phyloP scores from a whole-genome alignment of 495 filamentous ascomycete species.

The Penicillium antarcticum region DNA sequence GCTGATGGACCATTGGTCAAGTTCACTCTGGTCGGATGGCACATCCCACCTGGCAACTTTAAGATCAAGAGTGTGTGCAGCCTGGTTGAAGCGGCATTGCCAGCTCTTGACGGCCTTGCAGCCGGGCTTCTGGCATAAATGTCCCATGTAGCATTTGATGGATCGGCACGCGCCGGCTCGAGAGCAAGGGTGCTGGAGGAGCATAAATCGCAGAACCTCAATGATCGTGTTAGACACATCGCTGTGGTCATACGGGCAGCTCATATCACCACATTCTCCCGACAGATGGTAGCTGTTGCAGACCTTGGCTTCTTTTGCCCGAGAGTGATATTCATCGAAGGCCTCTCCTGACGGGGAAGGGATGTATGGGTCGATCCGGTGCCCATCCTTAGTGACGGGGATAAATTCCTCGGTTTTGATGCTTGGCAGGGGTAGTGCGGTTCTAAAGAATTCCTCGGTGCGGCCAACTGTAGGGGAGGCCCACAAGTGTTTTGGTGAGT shows the following conservation, averaged over 20 bases:
- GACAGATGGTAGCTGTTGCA: slow-evolving; percentile 46
- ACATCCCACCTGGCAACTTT: slow-evolving; percentile 26
- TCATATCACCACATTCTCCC: slow-evolving; percentile 32
- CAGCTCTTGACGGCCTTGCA: slow-evolving; percentile 34
- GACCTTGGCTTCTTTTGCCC: slow-evolving; percentile 31
- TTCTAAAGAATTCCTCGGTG: slow-evolving; percentile 23
- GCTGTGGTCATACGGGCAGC: slow-evolving; percentile 38
- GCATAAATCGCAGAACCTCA: slow-evolving; percentile 34
- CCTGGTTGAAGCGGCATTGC: slow-evolving; percentile 34
- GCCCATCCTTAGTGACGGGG: slow-evolving; percentile 41
- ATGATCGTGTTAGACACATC: slow-evolving; percentile 31
- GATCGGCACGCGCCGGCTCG: slow-evolving; percentile 33
- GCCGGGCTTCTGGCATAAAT: slow-evolving; percentile 42
- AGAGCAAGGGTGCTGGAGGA: slow-evolving; percentile 36
- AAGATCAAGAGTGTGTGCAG: slow-evolving; percentile 30
- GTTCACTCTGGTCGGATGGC: slow-evolving; percentile 20
- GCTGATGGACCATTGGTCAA: slow-evolving; percentile 19
- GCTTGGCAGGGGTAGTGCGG: slow-evolving; percentile 20
- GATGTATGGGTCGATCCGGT: slow-evolving; percentile 40
- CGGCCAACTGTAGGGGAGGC: slow-evolving; percentile 16
- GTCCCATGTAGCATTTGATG: slow-evolving; percentile 41
- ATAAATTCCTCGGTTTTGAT: slow-evolving; percentile 30
- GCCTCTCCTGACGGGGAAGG: slow-evolving; percentile 24
- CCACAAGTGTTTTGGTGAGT: slow-evolving; percentile 19
- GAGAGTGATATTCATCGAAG: slow-evolving; percentile 30